Percentiles rank a stretch among this genome's conserved stretches.
Conservation (phyloP, 2,329 filamentous ascomycete genomes). For the Rachicladosporium sp. region DNA sequence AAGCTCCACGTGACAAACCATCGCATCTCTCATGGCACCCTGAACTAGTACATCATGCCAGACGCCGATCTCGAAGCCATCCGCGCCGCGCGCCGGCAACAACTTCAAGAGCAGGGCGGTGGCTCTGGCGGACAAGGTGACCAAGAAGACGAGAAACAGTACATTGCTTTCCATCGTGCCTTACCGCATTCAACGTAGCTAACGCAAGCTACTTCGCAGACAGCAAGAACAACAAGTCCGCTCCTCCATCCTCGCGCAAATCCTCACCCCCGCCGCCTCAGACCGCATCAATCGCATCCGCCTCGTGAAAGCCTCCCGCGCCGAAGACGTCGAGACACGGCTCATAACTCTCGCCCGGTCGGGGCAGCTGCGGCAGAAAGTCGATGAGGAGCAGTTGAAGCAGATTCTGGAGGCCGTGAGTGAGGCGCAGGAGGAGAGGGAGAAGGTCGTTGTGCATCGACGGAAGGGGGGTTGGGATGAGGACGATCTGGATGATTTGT, state of each 20-base stretch:
- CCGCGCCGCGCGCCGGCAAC: conserved; percentile 78
- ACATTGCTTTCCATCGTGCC: too few species aligned
- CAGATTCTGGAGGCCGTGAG: conserved; percentile 75
- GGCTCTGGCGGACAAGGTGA: conserved; percentile 37
- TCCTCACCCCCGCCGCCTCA: conserved; percentile 84
- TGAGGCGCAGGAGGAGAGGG: conserved; percentile 55
- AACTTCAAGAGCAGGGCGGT: conserved; percentile 65
- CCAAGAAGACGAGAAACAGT: conserved; percentile 44
- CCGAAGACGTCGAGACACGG: conserved; percentile 79
- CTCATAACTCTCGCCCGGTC: conserved; percentile 82
- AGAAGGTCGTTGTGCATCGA: conserved; percentile 77
- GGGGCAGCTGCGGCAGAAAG: conserved; percentile 75
- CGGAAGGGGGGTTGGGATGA: conserved; percentile 78
- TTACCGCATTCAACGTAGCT: conserved; percentile 97
- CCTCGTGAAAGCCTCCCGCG: conserved; percentile 86
- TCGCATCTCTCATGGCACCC: neutral
- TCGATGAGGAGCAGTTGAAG: conserved; percentile 88
- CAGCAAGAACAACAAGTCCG: conserved; percentile 54
- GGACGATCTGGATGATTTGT: conserved; percentile 59
- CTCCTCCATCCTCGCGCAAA: conserved; percentile 70
- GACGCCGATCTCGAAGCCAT: conserved; percentile 66
- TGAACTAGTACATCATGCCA: conserved; percentile 36
- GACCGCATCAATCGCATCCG: conserved; percentile 90
- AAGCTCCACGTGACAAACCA: too few species aligned
- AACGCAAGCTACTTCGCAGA: conserved; percentile 25